Evolutionary conservation across 345 rosid genomes (phyloP), one percentile per base, ranked within the genome.

Genomic region (Noccaea bulbosa): DNA sequence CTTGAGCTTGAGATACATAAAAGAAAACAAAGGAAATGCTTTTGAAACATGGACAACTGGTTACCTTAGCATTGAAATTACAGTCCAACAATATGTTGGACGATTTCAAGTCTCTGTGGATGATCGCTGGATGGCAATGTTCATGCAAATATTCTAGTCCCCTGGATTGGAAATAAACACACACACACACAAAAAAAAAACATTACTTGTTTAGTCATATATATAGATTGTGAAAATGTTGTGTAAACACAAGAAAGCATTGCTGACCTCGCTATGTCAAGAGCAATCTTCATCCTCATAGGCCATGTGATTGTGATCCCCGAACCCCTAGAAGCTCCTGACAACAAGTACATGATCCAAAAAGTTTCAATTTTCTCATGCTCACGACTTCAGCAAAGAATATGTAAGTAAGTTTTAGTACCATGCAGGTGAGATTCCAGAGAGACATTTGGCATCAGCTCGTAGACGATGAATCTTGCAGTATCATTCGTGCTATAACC

Each of bases 71-170:
- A 62, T 88, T 89, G 85, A 86, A 94, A 71, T 82, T 83, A 66
- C 89, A 78, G 73, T 91, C 99, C 78, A 94, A 70, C 46, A 94
- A 89, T 62, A 94, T 86, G 79, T 94, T 94, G 70, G 99, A 92
- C 2, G 99, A 85, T 85, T 94, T 94, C 83, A 94, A 88, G 87
- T 94, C 99, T 75, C 99, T 88, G 84, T 94, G 99, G 63, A 94
- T 91, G 80, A 94, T 91, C 34, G 83, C 78, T 62, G 99, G 99
- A 70, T 77, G 86, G 82, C 97, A 89, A 77, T 79, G 93, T 73
- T 89, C 96, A 68, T 94, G 99, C 62, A 94, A 77, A 87, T 94
- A 89, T 65, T 94, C 99, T 74, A 94, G 74, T 80, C 96, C 99
- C 82, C 99, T 94, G 22, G 79, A 32, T 77, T 82, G 67, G 70